Base-by-base conservation (phyloP, 305 asterid genomes). In the Withania somnifera region DNA sequence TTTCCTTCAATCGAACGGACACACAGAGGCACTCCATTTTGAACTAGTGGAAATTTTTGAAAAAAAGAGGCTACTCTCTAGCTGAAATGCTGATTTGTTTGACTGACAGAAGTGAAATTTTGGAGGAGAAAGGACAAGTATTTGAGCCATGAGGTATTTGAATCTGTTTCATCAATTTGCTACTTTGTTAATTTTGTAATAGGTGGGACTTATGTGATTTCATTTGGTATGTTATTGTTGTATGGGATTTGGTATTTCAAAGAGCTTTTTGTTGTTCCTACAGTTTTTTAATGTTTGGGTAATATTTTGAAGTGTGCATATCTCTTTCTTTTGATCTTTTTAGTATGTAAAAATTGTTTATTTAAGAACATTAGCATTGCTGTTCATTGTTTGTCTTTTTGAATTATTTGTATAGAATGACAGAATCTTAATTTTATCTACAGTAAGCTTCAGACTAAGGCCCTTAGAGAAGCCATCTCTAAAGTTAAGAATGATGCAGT, bases 371-470 rank as follows among this genome's bases (percentile, higher is more conserved):
- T 17, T 10, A 36, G 2, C 1, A 0, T 34, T 64, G 1, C 52
- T 36, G 30, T 67, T 66, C 50, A 8, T 47, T 73, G 42, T 26
- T 11, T 0, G 54, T 68, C 6, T 73, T 71, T 20, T 42, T 47
- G 2, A 26, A n/a, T n/a, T n/a, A 28, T 75, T 17, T 50, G 80
- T n/a, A 0, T 75, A 28, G 26, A 75, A 9, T 50, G 14, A 30
- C 50, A 8, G 0, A 15, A 4, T 26, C 28, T 50, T 2, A 17
- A 75, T 1, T 15, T 75, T 50, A n/a, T 17, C 17, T 50, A 75
- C 61, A 91, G 95, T 88, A 91, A 91, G 90, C 92, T 91, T 82
- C 89, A 85, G 84, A 87, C 91, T 67, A 92, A 91, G 3, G 92
- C 92, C 54, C 36, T 89, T 34, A 86, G 92, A 79, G 95, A 91